A percentile compares a stretch with the other conserved stretches of the same genome.
Evolutionary conservation across 768 basidiomycete genomes (phyloP).

Genomic region (Krasilnikovozyma curviuscula): DNA sequence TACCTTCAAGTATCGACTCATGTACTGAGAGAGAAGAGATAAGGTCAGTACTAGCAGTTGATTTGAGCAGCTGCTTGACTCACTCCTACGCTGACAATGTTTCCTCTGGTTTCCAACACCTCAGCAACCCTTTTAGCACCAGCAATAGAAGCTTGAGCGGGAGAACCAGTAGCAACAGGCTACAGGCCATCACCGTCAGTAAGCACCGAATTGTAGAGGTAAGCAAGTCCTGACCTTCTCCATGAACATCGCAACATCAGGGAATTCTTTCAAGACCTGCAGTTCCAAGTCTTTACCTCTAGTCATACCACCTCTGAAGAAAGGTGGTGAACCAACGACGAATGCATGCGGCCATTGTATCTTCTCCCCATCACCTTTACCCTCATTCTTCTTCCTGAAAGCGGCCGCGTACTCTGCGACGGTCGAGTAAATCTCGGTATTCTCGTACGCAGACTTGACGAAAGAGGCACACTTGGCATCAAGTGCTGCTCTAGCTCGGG

Average conservation of each 20-base stretch:
- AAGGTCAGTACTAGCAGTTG: background rate
- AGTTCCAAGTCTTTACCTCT: slow-evolving; percentile 68
- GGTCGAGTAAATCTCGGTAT: slow-evolving; percentile 62
- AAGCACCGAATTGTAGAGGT: slow-evolving; percentile 1
- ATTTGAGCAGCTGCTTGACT: background rate
- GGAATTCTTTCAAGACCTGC: slow-evolving; percentile 70
- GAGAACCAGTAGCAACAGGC: slow-evolving; percentile 11
- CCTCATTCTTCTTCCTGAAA: background rate
- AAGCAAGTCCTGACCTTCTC: slow-evolving; percentile 41
- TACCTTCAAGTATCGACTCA: slow-evolving; percentile 81
- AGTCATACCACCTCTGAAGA: slow-evolving; percentile 63
- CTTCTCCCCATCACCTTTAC: background rate
- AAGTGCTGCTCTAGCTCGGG: slow-evolving; percentile 60
- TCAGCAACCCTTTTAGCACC: slow-evolving; percentile 4
- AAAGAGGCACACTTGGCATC: slow-evolving; percentile 74
- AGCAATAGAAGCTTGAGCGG: slow-evolving; percentile 5
- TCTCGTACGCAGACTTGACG: slow-evolving; percentile 78
- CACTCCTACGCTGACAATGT: slow-evolving; percentile 78
- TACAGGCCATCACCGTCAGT: too few relatives aligned
- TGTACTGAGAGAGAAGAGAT: slow-evolving; percentile 38
- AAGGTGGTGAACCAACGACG: slow-evolving; percentile 80
- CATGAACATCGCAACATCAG: slow-evolving; percentile 69
- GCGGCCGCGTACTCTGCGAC: slow-evolving; percentile 62
- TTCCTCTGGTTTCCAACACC: slow-evolving; percentile 26
- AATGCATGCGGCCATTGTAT: slow-evolving; percentile 32